Evolutionary conservation across 1,284 basidiomycete species (phyloP).

Genomic region (Ceratobasidium sp.): DNA sequence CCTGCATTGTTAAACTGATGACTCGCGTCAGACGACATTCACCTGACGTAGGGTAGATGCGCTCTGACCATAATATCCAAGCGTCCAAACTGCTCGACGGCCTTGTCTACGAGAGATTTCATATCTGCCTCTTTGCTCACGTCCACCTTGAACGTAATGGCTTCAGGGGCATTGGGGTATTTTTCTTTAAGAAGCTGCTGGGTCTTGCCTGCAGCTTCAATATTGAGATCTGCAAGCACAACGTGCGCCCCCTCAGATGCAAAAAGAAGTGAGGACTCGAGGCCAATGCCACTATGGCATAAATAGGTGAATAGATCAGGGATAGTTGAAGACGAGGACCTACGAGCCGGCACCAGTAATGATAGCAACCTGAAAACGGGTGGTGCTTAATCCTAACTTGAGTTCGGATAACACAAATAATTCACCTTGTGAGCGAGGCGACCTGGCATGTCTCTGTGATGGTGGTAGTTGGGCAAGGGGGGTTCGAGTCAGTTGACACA

Average conservation of each 20-base stretch:
- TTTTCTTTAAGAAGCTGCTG: conserved; percentile 69
- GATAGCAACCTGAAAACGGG: conserved; percentile 66
- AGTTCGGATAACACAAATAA: conserved; percentile 41
- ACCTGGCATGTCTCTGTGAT: conserved; percentile 59
- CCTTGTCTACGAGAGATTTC: conserved; percentile 78
- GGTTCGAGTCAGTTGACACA: conserved; percentile 6
- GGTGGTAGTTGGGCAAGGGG: conserved; percentile 32
- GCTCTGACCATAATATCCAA: conserved; percentile 86
- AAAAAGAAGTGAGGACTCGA: conserved; percentile 91
- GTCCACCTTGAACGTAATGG: conserved; percentile 79
- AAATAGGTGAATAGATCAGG: conserved; percentile 15
- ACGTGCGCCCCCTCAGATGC: conserved; percentile 91
- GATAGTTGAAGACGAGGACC: conserved; percentile 48
- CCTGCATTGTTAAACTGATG: conserved; percentile 88
- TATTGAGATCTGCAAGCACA: conserved; percentile 87
- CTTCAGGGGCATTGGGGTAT: conserved; percentile 69
- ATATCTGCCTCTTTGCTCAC: conserved; percentile 89
- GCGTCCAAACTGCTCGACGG: conserved; percentile 85
- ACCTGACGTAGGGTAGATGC: conserved; percentile 24
- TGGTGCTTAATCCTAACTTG: not conserved
- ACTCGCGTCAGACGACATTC: not conserved
- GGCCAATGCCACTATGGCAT: conserved; percentile 80
- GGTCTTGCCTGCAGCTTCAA: conserved; percentile 74
- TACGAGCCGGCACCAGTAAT: conserved; percentile 87
- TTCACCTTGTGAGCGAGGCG: conserved; percentile 73